Evolutionary conservation across 345 rosid species (phyloP), one percentile per base, ranked within the genome.

Genomic region (Microthlaspi erraticum): DNA sequence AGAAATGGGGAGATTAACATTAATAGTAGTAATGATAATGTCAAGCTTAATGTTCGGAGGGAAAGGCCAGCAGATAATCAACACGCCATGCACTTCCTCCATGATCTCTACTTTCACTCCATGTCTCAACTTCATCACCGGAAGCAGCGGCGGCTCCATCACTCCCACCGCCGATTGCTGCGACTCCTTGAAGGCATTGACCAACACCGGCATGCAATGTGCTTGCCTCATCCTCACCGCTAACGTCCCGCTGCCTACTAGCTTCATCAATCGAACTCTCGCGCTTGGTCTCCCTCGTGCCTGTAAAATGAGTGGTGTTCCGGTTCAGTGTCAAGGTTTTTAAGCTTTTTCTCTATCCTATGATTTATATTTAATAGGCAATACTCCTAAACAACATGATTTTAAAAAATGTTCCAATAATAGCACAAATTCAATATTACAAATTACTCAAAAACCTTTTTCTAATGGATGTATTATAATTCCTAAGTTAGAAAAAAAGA

Each of bases 61-160:
- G 23, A 69, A 68, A 1, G 90, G 90, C 33, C 97, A 93, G 76
- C 96, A 91, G 66, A 82, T 91, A 31, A 60, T 60, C 42, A 85
- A 71, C 49, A 87, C 96, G 8, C 92, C 97, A 5, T 91, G 98
- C 86, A 86, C 91, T 19, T 6, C 81, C 34, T 85, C 97, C 17
- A 79, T 86, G 97, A 80, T 90, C 77, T 61, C 87, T 39, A 86
- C 64, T 69, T 93, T 93, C 82, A 83, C 96, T 2, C 98, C 97
- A 7, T 93, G 96, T 80, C 60, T 89, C 54, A 91, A 82, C 59
- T 93, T 81, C 68, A 41, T 91, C 41, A 91, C 98, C 0, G 96
- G 98, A 57, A 91, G 98, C 73, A 62, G 58, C 63, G 86, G 86
- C 8, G 90, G 88, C 16, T 34, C 78, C 14, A 6, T 76, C 8